Evolutionary conservation across 1,139 yeast species (phyloP), one percentile per base, ranked within the genome.

Genomic region (Arxiozyma slooffiae): DNA sequence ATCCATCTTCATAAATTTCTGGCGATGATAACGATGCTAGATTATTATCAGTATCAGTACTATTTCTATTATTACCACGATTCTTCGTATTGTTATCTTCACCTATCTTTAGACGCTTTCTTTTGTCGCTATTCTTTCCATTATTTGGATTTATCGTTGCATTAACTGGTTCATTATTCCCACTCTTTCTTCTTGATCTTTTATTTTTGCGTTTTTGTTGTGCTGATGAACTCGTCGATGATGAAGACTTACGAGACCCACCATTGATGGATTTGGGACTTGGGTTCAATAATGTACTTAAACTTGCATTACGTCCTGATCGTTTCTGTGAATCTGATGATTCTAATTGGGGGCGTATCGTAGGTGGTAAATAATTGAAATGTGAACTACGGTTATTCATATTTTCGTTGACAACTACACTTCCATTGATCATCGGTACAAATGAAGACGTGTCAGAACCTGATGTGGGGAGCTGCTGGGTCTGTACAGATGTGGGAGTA

Each of bases 361-460:
- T 71, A 2, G 89, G 84, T 11, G 89, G 86, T 38, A 84, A 67
- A 60, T 81, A 82, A 61, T 82, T 83, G 69, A 84, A 84, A 67
- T 84, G 92, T 49, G 81, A 81, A 57, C 73, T 78, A 41, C 49
- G 49, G 16, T 45, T 45, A 14, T 43, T 45, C 7, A 30, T 42
- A 11, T 11, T 41, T 57, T 90, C 69, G 46, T 77, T 73, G 9
- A 80, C 68, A 50, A 78, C 36, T 16, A 20, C 36, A 11, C 7
- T 41, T 57, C 90, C 69, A 46, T 77, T 73, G 9, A 80, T 68
- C 50, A 78, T 61, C 2, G 69, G 69, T 1, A 71, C 61, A 49
- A 69, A 67, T n/a, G 65, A 66, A 3, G 65, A 60, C 6, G 59
- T 58, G 11, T 53, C 50, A 2, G 63, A 57, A 39, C 59, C 56